A percentile compares a stretch with the other conserved stretches of the same genome.
Evolutionary conservation across 108 stramenopile genomes (phyloP).

Genomic region (Licmophora abbreviata): DNA sequence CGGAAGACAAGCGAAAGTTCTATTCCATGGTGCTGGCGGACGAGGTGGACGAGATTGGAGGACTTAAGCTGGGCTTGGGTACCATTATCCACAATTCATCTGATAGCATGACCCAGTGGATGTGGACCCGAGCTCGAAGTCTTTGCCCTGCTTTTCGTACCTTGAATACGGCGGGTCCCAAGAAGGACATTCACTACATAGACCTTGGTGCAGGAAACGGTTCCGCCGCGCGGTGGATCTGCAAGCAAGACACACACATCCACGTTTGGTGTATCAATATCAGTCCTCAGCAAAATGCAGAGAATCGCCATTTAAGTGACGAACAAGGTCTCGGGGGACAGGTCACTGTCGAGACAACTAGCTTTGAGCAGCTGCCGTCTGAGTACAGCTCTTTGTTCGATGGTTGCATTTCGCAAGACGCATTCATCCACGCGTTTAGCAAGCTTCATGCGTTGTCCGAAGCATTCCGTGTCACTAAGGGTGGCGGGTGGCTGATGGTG

Average conservation of each 20-base stretch:
- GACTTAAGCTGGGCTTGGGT: slow-evolving; percentile 13
- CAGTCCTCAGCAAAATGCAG: slow-evolving; percentile 29
- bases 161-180: too few relatives aligned
- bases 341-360: slow-evolving; percentile 24
- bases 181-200: slow-evolving; percentile 5
- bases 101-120: slow-evolving; percentile 21
- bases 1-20: slow-evolving; percentile 14
- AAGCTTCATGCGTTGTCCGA: slow-evolving; percentile 33
- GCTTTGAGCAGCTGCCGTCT: slow-evolving; percentile 24
- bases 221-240: slow-evolving; percentile 18
- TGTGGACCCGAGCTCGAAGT: slow-evolving; percentile 13
- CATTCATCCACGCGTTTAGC: slow-evolving; percentile 41
- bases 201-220: slow-evolving; percentile 25
- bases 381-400: slow-evolving; percentile 35
- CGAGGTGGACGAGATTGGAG: slow-evolving; percentile 17
- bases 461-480: slow-evolving; percentile 46
- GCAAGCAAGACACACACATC: slow-evolving; percentile 21
- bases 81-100: slow-evolving; percentile 23
- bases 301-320: slow-evolving; percentile 17
- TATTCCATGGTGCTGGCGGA: slow-evolving; percentile 14
- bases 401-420: slow-evolving; percentile 45
- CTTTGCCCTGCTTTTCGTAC: too few relatives aligned
- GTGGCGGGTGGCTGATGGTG: slow-evolving; percentile 48
- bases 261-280: slow-evolving; percentile 34
- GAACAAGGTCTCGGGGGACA: slow-evolving; percentile 24